phyloP scores from a whole-genome alignment of 345 rosid genomes.

The Eucalyptus grandis region DNA sequence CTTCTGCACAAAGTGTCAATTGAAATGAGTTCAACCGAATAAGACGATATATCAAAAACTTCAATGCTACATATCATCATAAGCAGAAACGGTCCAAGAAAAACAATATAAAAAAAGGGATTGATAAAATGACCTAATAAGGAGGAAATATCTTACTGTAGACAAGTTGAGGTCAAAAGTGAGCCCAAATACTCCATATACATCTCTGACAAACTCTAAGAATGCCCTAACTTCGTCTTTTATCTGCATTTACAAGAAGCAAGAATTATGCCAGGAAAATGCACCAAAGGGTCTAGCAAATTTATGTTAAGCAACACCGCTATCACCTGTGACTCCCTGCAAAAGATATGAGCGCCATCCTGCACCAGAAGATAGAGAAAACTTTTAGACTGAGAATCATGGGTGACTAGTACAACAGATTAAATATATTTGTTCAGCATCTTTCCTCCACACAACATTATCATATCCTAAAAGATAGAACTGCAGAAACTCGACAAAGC shows the following conservation, averaged over 20 bases:
- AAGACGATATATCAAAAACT: neutral
- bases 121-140: neutral
- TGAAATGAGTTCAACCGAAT: neutral
- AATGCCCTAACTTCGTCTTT: conserved; percentile 71
- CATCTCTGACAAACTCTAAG: conserved; percentile 67
- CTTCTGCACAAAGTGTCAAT: neutral
- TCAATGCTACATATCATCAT: neutral
- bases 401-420: accelerated
- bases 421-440: neutral
- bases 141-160: conserved; percentile 37
- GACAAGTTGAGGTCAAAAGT: conserved; percentile 86
- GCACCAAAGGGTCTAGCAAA: neutral
- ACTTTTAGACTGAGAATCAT: neutral
- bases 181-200: conserved; percentile 61
- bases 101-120: neutral
- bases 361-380: neutral
- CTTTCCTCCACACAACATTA: accelerated
- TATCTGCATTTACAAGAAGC: conserved; percentile 37
- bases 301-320: accelerated
- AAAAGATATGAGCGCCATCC: neutral
- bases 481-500: accelerated
- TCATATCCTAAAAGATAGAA: neutral
- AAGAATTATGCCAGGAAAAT: neutral
- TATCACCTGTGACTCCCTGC: neutral
- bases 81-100: accelerated